Evolutionary conservation across 805 yeast species (phyloP), one percentile per base, ranked within the genome.

Genomic region (Debaryomyces prosopidis): DNA sequence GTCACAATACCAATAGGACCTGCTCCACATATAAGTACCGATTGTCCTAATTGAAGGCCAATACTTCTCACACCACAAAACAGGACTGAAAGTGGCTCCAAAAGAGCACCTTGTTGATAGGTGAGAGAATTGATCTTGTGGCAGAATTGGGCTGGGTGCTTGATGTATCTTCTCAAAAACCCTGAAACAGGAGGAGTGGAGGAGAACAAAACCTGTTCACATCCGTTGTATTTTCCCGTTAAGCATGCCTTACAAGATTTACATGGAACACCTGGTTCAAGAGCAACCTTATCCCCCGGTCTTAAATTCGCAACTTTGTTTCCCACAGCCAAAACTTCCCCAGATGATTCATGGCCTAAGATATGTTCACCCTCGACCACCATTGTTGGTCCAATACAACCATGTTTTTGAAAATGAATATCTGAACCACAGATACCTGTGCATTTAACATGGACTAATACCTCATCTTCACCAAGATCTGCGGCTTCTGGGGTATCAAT

Each of bases 261-360:
- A 52, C 85, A 81, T 20, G 82, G 77, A 37, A 73, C 61, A 42
- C 80, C 82, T 5, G 85, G 85, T 60, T 81, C 80, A 50, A 75
- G 59, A 17, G 79, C 77, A 26, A 75, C 79, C 40, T 73, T 59
- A 50, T 75, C 80, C 38, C 81, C 80, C 20, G 68, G 69, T 45
- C 73, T 66, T 27, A 60, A 46, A 45, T 73, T 66, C 23, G 68
- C 60, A 10, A 81, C 85, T 9, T 69, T 68, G n/a, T 66, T 58
- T 26, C 84, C 84, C 19, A 77, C 68, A 31, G 71, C 76, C 15
- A 76, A 49, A 17, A 81, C 73, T 40, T 69, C 71, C 36, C 79
- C 80, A 34, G 71, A 57, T 16, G 71, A 59, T 58, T 75, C 80
- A 46, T 75, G 80, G n/a, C 80, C 80, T 39, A 72, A 54, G 10